These are phyloP conservation scores for Eimeria tenella DNA, from an alignment of 169 alveolate species.

Conservation along the genomic window DNA sequence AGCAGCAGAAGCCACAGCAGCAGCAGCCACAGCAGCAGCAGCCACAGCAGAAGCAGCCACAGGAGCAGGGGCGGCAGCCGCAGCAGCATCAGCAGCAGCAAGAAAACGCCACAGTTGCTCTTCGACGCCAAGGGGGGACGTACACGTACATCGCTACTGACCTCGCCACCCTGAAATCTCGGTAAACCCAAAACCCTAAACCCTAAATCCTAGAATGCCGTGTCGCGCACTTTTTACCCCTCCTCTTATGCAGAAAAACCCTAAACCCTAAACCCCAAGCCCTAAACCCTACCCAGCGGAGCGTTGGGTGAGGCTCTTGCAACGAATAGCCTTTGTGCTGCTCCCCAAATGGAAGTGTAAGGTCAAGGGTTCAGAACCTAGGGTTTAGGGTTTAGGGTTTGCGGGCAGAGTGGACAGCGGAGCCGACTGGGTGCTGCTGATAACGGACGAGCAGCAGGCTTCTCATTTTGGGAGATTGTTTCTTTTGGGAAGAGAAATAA, in stretches of 20 bases:
- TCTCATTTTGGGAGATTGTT: background rate
- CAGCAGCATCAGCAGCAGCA: slow-evolving; percentile 25
- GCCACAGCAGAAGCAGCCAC: background rate
- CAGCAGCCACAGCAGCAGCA: background rate
- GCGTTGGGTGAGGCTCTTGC: no score
- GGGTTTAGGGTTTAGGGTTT: background rate
- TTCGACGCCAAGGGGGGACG: slow-evolving; percentile 18
- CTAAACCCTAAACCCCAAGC: no score
- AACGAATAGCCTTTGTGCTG: no score
- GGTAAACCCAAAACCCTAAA: slow-evolving; percentile 39
- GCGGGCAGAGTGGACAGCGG: background rate
- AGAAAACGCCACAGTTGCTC: background rate
- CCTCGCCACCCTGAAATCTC: background rate
- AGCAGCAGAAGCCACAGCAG: background rate
- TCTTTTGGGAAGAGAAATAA: background rate
- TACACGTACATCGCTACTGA: slow-evolving; percentile 14
- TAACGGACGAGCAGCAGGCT: background rate
- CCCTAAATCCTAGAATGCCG: slow-evolving; percentile 3
- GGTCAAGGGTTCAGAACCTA: background rate
- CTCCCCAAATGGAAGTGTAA: no score
- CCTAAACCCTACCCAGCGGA: no score
- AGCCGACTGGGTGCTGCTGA: background rate
- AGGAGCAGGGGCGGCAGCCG: background rate
- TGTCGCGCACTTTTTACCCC: background rate
- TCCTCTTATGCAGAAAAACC: no score